Conservation (phyloP, 2,329 filamentous ascomycete genomes). For the Phoma sp. region DNA sequence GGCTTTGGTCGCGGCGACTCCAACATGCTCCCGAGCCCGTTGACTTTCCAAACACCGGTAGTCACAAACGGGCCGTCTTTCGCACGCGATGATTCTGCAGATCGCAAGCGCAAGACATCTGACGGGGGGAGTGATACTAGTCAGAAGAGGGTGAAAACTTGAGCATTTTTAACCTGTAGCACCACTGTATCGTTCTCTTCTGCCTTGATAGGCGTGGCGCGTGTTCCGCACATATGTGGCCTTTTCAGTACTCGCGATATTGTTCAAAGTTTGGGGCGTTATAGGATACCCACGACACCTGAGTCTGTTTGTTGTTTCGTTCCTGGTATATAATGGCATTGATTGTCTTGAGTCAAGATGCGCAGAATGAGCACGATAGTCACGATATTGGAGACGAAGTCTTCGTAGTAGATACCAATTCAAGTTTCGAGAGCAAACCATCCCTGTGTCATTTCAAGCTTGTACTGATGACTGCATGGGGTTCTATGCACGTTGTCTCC, state of each 20-base stretch:
- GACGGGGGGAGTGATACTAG: slow-evolving; percentile 49
- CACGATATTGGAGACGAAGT: slow-evolving; percentile 8
- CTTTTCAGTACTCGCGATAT: slow-evolving; percentile 17
- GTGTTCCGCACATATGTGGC: slow-evolving; percentile 18
- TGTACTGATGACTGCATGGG: not conserved
- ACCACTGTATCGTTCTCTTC: slow-evolving; percentile 15
- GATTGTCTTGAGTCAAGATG: slow-evolving; percentile 6
- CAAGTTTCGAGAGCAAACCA: not conserved
- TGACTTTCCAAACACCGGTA: slow-evolving; percentile 88
- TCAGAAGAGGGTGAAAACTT: slow-evolving; percentile 49
- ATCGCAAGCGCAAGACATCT: slow-evolving; percentile 52
- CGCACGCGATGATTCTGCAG: slow-evolving; percentile 50
- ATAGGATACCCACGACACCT: slow-evolving; percentile 35
- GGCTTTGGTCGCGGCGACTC: slow-evolving; percentile 76
- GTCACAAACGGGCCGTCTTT: slow-evolving; percentile 54
- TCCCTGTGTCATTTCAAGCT: not conserved
- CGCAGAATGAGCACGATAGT: slow-evolving; percentile 14
- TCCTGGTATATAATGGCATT: slow-evolving; percentile 12
- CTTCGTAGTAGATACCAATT: slow-evolving; percentile 25
- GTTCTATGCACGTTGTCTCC: not conserved
- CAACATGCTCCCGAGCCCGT: slow-evolving; percentile 88
- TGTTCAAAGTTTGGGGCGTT: slow-evolving; percentile 30
- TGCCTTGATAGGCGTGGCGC: slow-evolving; percentile 15
- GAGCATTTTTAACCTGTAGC: slow-evolving; percentile 18
- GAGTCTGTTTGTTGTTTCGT: slow-evolving; percentile 24